Base-by-base conservation (phyloP, 2,329 filamentous ascomycete species). In the Trichoderma breve region DNA sequence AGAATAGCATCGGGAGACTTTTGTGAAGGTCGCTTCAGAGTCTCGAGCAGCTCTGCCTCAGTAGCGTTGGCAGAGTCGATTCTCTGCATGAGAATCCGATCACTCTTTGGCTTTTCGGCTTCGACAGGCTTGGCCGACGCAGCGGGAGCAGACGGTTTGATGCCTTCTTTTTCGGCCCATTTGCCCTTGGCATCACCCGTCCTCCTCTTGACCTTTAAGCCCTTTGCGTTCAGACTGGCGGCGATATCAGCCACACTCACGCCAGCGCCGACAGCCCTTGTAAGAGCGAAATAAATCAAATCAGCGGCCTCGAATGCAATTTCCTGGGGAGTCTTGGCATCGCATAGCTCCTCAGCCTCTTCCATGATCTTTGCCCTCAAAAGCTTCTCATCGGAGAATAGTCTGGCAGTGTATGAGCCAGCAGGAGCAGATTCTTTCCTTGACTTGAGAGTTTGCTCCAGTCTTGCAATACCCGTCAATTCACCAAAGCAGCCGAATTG, bases 321-420 rank as follows among this genome's bases (percentile, higher is more conserved):
- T 15, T 98, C 93, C 74, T 95, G 87, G 73, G 93, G 92, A 0
- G 90, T 91, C 75, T 90, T 90, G 18, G 96, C 95, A 74, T 96
- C 90, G 79, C 95, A 98, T 55, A 99, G 87, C 83, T 99, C 96
- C 78, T 97, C 93, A 0, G 96, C 96, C 81, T 99, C 96, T 82
- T 99, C 96, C 90, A 98, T 97, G 71, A 99, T 98, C 86, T 99
- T 99, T 3, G 96, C 96, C 57, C 93, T 88, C 69, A 98, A 84
- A 70, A 99, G 87, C 81, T 97, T 95, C 76, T 93, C 89, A 74
- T 99, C 96, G 21, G 92, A 95, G 85, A 98, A 99, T 1, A 99
- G 85, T 39, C 95, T 88, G 21, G 94, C 93, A 5, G 96, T 99
- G 82, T 99, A 99, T 14, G 96, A 99, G 1, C 95, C 95, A 75